phyloP scores from a whole-genome alignment of 139 green algal species.

The Zygnema cylindricum region DNA sequence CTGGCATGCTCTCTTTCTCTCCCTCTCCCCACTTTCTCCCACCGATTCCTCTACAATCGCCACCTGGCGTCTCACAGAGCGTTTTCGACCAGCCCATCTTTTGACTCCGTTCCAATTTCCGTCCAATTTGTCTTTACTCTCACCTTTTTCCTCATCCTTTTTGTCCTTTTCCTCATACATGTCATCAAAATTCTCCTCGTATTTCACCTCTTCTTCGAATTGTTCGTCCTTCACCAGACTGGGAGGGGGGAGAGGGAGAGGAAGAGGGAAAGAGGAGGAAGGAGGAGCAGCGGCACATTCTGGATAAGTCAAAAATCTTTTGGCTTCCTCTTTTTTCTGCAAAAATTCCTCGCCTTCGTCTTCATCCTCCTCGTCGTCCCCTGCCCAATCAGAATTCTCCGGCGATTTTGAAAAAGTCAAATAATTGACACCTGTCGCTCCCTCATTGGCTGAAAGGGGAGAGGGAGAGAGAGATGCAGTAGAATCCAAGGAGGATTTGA shows the following conservation, averaged over 20 bases:
- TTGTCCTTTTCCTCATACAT: not conserved
- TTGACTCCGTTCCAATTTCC: not conserved
- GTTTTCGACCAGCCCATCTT: not conserved
- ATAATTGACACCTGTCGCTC: not conserved
- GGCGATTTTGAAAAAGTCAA: no score
- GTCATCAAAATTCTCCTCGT: not conserved
- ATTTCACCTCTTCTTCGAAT: not conserved
- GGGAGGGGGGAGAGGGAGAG: no score
- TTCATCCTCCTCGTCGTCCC: not conserved
- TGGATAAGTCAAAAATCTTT: not conserved
- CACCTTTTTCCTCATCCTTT: not conserved
- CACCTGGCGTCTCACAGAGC: not conserved
- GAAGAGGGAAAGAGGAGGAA: no score
- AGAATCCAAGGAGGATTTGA: not conserved
- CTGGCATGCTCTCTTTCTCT: not conserved
- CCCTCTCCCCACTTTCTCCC: slow-evolving; percentile 11
- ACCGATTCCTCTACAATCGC: not conserved
- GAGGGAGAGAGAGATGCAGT: not conserved
- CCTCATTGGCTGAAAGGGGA: not conserved
- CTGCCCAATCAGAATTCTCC: not conserved
- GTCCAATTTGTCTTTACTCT: not conserved
- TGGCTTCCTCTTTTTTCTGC: not conserved
- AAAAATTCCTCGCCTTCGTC: not conserved
- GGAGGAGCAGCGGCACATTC: no score
- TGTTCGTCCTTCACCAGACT: no score